A percentile compares a stretch with the other conserved stretches of the same genome.
Evolutionary conservation across 1,139 yeast species (phyloP).

Genomic region (Pneumocystis jirovecii): DNA sequence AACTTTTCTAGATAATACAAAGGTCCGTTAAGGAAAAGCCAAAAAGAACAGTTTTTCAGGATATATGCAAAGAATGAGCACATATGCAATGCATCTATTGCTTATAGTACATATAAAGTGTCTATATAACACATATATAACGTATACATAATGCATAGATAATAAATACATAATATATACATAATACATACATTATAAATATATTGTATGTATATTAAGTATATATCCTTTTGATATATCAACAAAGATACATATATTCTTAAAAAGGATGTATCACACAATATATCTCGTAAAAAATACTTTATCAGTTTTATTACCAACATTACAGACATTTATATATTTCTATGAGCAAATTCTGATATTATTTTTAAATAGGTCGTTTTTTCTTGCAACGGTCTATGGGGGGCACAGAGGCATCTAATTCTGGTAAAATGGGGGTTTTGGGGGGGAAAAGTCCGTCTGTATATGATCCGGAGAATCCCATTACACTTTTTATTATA

Average conservation of each 20-base stretch:
- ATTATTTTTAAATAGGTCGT: background rate
- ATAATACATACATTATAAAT: too few relatives aligned
- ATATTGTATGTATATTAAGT: too few relatives aligned
- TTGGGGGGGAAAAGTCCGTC: slow-evolving; percentile 59
- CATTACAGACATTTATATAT: background rate
- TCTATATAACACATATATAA: too few relatives aligned
- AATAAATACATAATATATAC: too few relatives aligned
- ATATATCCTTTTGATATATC: too few relatives aligned
- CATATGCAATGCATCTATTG: too few relatives aligned
- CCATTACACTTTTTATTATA: slow-evolving; percentile 46
- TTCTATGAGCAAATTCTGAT: background rate
- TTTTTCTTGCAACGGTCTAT: background rate
- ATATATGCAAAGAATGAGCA: background rate
- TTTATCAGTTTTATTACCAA: background rate
- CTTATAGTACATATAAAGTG: too few relatives aligned
- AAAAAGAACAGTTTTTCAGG: too few relatives aligned
- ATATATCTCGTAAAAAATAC: background rate
- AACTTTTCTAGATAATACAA: background rate
- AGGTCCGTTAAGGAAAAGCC: background rate
- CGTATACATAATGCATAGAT: too few relatives aligned
- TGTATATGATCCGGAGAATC: slow-evolving; percentile 38
- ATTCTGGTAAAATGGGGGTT: slow-evolving; percentile 22
- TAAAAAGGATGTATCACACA: too few relatives aligned
- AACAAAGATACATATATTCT: too few relatives aligned
- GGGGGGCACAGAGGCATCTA: background rate